phyloP scores from a whole-genome alignment of 2,329 filamentous ascomycete species.

The Dactylellina parvicollis region DNA sequence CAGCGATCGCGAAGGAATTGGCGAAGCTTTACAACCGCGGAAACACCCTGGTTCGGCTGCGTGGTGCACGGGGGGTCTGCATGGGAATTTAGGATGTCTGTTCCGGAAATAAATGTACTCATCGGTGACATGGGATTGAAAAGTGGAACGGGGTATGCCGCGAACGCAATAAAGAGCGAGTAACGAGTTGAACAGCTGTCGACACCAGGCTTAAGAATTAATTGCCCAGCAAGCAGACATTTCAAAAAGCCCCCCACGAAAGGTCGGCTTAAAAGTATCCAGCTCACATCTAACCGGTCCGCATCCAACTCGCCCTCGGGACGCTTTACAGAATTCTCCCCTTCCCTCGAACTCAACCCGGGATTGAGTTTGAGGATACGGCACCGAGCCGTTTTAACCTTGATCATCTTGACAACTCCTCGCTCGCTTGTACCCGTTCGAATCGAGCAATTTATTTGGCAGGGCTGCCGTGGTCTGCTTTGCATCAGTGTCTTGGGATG shows the following conservation, averaged over 20 bases:
- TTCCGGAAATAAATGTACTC: conserved; percentile 53
- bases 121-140: conserved; percentile 38
- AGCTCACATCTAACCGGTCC: conserved; percentile 26
- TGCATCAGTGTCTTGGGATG: conserved; percentile 45
- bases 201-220: conserved; percentile 10
- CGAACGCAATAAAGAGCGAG: conserved; percentile 11
- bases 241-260: conserved; percentile 41
- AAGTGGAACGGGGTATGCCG: conserved; percentile 1
- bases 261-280: conserved; percentile 15
- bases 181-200: background rate
- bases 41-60: conserved; percentile 27
- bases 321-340: conserved; percentile 38
- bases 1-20: conserved; percentile 17
- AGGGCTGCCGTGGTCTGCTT: conserved; percentile 41
- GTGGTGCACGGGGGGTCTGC: conserved; percentile 35
- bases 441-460: conserved; percentile 36
- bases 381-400: too few relatives aligned
- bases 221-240: background rate
- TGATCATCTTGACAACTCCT: too few relatives aligned
- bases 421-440: conserved; percentile 53
- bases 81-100: conserved; percentile 50
- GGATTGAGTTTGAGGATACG: too few relatives aligned
- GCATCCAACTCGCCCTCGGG: conserved; percentile 10
- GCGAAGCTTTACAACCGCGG: conserved; percentile 14
- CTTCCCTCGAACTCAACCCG: background rate